Percentiles rank a stretch among this genome's conserved stretches.
Conservation (phyloP, 202 grass and related monocot species). For the Panicum virgatum region DNA sequence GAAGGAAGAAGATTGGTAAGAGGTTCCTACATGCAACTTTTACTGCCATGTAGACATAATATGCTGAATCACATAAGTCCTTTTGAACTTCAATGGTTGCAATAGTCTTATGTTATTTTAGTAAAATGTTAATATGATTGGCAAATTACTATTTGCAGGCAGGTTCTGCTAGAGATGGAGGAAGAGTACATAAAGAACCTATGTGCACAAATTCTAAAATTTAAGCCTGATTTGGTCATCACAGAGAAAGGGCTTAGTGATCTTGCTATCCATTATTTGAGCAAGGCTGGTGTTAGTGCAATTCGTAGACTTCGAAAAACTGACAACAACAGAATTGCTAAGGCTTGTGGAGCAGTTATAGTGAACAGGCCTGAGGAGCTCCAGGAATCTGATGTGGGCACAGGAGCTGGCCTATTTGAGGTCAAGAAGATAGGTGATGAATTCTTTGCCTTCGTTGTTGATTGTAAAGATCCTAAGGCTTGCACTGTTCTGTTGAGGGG, state of each 20-base stretch:
- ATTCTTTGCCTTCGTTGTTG: slow-evolving; percentile 87
- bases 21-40: slow-evolving; percentile 1
- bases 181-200: slow-evolving; percentile 96
- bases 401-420: slow-evolving; percentile 83
- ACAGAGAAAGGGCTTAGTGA: slow-evolving; percentile 96
- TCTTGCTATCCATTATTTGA: slow-evolving; percentile 90
- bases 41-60: not conserved
- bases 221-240: slow-evolving; percentile 93
- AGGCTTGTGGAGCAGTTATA: slow-evolving; percentile 94
- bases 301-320: slow-evolving; percentile 88
- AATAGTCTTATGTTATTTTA: not conserved
- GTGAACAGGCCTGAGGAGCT: slow-evolving; percentile 97
- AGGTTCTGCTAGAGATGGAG: slow-evolving; percentile 94
- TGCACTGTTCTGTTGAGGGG: slow-evolving; percentile 97
- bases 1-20: slow-evolving; percentile 99
- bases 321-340: slow-evolving; percentile 97
- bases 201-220: slow-evolving; percentile 86
- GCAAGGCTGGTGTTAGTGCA: slow-evolving; percentile 95
- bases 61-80: not conserved
- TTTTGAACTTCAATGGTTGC: slow-evolving; percentile 15
- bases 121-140: slow-evolving; percentile 1
- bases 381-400: slow-evolving; percentile 97
- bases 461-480: slow-evolving; percentile 97
- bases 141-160: slow-evolving; percentile 46
- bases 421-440: slow-evolving; percentile 98